Conservation (phyloP, 2,329 filamentous ascomycete species). For the Emergomyces africanus region DNA sequence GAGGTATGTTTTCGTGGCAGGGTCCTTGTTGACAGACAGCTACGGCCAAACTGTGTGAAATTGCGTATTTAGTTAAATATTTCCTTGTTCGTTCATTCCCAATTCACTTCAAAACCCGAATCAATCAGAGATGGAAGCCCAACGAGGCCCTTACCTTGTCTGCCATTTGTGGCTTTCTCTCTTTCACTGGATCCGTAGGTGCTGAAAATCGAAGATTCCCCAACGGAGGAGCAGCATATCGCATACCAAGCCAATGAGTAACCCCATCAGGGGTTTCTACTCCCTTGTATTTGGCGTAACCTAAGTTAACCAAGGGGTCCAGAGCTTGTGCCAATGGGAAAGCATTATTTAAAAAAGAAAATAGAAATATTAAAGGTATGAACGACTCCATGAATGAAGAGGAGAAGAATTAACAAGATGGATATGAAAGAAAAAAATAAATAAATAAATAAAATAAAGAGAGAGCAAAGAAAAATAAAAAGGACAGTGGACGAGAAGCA, state of each 20-base stretch:
- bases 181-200: constrained; percentile 47
- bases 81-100: not conserved
- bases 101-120: not conserved
- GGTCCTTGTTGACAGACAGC: constrained; percentile 56
- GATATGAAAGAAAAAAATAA: too few species aligned
- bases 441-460: too few species aligned
- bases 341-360: not conserved
- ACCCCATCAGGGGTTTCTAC: constrained; percentile 42
- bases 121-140: not conserved
- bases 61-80: constrained; percentile 9
- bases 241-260: constrained; percentile 60
- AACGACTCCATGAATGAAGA: not conserved
- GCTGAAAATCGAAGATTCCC: constrained; percentile 54
- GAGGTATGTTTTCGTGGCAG: constrained; percentile 43
- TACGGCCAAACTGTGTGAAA: constrained; percentile 22
- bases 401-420: not conserved
- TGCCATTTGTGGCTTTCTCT: constrained; percentile 39
- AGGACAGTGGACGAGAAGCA: too few species aligned
- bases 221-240: constrained; percentile 58
- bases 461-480: too few species aligned
- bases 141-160: constrained; percentile 32
- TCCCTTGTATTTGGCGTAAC: constrained; percentile 55
- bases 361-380: not conserved
- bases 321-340: constrained; percentile 10
- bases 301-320: constrained; percentile 43